A percentile compares a stretch with the other conserved stretches of the same genome.
Conservation (phyloP, 2,329 filamentous ascomycete species). For the Ilyonectria mors-panacis region DNA sequence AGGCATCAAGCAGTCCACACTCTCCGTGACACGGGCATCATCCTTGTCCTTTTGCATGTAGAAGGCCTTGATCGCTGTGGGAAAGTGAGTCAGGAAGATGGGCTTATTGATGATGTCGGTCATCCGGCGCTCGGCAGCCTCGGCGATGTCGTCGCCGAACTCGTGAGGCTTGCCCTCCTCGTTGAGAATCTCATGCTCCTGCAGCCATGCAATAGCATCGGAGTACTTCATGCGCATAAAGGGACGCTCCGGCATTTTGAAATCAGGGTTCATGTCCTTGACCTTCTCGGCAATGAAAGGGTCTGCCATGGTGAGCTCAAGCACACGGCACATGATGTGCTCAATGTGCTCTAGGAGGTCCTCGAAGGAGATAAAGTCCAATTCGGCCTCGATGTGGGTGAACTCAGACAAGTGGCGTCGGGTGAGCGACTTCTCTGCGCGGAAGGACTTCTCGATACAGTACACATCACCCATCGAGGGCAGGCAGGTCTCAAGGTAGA, state of each 20-base stretch:
- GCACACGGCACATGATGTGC: conserved; percentile 86
- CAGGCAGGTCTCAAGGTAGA: conserved; percentile 96
- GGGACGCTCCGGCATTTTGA: conserved; percentile 84
- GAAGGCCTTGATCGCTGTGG: conserved; percentile 97
- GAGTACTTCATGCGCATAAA: conserved; percentile 96
- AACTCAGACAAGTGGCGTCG: conserved; percentile 96
- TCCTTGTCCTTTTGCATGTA: conserved; percentile 94
- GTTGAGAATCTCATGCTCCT: conserved; percentile 90
- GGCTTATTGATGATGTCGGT: conserved; percentile 96
- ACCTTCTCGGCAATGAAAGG: conserved; percentile 80
- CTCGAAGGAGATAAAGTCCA: conserved; percentile 95
- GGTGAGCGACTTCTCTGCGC: conserved; percentile 95
- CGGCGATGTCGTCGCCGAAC: conserved; percentile 98
- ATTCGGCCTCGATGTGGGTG: conserved; percentile 95
- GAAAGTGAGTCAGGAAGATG: conserved; percentile 98
- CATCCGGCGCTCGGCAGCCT: conserved; percentile 97
- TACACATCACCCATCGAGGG: conserved; percentile 95
- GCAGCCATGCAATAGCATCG: conserved; percentile 95
- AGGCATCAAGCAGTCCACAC: conserved; percentile 88
- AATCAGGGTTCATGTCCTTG: conserved; percentile 91
- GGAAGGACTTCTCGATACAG: conserved; percentile 99
- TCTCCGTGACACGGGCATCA: conserved; percentile 90
- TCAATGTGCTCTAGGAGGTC: conserved; percentile 92
- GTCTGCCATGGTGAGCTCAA: conserved; percentile 83
- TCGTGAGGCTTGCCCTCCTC: conserved; percentile 91